Evolutionary conservation across 176 grass and related monocot species (phyloP).

Genomic region (Musa troglodytarum): DNA sequence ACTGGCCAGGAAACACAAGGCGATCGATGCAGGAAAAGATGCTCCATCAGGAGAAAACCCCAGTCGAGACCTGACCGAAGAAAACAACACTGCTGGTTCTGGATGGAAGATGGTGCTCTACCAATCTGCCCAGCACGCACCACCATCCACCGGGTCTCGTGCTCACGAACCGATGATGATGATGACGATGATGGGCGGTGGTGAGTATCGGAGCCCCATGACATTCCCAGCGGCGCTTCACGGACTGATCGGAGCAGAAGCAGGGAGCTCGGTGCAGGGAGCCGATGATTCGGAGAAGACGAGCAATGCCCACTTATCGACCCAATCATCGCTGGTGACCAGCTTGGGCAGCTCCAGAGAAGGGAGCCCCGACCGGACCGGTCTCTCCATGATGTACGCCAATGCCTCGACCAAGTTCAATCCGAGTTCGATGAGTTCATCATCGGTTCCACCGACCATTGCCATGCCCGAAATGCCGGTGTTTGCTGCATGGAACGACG

Average conservation of each 20-base stretch:
- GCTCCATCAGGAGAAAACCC: neutral
- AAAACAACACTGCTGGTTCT: constrained; percentile 2
- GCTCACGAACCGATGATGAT: constrained; percentile 14
- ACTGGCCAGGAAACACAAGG: constrained; percentile 51
- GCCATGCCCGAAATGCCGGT: neutral
- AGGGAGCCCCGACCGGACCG: constrained; percentile 46
- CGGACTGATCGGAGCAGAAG: constrained; percentile 23
- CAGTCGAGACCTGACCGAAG: constrained; percentile 14
- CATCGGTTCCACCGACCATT: neutral
- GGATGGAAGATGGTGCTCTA: constrained; percentile 61
- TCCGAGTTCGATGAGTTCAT: neutral
- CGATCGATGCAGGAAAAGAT: constrained; percentile 10
- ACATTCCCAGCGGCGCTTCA: constrained; percentile 13
- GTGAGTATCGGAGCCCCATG: constrained; percentile 10
- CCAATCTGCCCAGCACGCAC: constrained; percentile 29
- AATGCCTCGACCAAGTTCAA: neutral
- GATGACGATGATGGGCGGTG: neutral
- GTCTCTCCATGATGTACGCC: constrained; percentile 27
- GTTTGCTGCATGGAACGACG: constrained; percentile 15
- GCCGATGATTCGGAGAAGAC: constrained; percentile 24
- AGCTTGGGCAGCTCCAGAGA: constrained; percentile 74
- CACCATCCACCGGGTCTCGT: constrained; percentile 10
- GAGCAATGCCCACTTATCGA: constrained; percentile 39
- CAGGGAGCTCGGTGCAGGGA: constrained; percentile 8
- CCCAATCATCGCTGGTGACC: constrained; percentile 65